phyloP scores from a whole-genome alignment of 805 yeast species.

The Schwanniomyces vanrijiae region DNA sequence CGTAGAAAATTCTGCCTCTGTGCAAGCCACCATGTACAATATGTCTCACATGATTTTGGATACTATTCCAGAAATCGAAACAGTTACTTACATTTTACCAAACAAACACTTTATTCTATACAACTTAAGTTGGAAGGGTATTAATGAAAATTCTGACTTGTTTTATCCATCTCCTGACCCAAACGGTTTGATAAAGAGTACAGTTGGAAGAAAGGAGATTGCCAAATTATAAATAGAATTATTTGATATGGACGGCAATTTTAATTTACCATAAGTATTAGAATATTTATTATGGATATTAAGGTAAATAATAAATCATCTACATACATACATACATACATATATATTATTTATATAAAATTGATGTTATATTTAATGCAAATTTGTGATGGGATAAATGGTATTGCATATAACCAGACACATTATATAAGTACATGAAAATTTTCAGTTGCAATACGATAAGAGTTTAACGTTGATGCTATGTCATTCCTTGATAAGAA shows the following conservation, averaged over 20 bases:
- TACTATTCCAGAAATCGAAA: conserved; percentile 53
- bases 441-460: conserved; percentile 2
- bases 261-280: too few relatives aligned
- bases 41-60: conserved; percentile 76
- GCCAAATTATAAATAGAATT: conserved; percentile 45
- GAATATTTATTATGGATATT: too few relatives aligned
- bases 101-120: conserved; percentile 88
- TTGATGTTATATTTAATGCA: background rate
- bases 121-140: conserved; percentile 83
- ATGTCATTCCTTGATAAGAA: conserved; percentile 8
- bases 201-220: conserved; percentile 64
- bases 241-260: background rate
- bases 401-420: background rate
- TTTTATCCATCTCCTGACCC: conserved; percentile 92
- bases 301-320: too few relatives aligned
- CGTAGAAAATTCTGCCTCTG: conserved; percentile 85
- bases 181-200: conserved; percentile 85
- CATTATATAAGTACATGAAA: background rate
- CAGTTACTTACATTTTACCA: conserved; percentile 77
- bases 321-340: too few relatives aligned
- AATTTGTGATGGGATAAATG: background rate
- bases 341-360: background rate
- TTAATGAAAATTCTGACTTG: conserved; percentile 75
- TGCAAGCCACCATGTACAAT: conserved; percentile 95
- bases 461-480: background rate